Percentiles rank a stretch among this genome's conserved stretches.
These are phyloP conservation scores for Thraustochytrium striatum DNA, from an alignment of 352 stramenopile species.

Conservation along the genomic window DNA sequence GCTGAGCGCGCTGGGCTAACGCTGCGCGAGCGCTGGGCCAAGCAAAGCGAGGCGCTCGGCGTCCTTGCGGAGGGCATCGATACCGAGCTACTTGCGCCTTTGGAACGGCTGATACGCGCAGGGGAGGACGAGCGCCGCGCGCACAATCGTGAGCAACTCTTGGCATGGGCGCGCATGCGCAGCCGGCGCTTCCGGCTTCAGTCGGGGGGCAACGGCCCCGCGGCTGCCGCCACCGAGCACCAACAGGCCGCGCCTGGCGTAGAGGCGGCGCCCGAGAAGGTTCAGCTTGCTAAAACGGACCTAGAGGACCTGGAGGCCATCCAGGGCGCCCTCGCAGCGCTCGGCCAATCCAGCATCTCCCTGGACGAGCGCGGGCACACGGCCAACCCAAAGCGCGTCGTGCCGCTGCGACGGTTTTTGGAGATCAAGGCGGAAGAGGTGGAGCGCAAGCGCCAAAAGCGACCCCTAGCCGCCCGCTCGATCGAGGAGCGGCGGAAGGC, in stretches of 20 bases:
- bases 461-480: neutral
- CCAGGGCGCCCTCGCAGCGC: neutral
- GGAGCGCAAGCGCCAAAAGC: neutral
- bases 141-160: neutral
- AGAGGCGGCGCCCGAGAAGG: neutral
- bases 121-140: neutral
- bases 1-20: neutral
- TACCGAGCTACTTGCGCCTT: neutral
- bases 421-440: constrained; percentile 12
- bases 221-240: no score
- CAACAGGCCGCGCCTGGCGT: no score
- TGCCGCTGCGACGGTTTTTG: neutral
- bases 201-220: no score
- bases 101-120: neutral
- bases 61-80: neutral
- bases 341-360: neutral
- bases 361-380: neutral
- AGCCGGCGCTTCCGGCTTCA: neutral
- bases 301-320: neutral
- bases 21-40: neutral
- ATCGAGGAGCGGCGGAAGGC: neutral
- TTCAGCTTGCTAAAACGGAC: neutral
- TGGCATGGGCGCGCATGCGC: neutral
- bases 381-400: no score
- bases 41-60: neutral